Evolutionary conservation across 441 rosid species (phyloP).

Genomic region (Pelargonium myrrhifolium): DNA sequence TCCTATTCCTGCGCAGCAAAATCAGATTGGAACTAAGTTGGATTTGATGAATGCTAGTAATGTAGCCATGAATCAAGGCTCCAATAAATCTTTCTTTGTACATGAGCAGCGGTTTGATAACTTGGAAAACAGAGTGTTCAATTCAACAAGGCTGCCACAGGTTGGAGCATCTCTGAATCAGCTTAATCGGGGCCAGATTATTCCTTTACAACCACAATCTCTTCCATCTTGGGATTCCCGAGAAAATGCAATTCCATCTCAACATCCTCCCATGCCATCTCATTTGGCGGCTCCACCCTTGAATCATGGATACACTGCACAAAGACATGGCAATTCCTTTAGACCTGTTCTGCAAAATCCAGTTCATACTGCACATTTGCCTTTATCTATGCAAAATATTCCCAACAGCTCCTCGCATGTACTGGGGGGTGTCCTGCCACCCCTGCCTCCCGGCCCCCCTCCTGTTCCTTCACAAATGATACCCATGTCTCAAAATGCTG

Average conservation of each 20-base stretch:
- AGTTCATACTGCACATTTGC: constrained; percentile 27
- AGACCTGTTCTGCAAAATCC: constrained; percentile 31
- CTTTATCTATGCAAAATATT: constrained; percentile 42
- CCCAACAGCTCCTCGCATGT: constrained; percentile 28
- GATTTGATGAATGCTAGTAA: constrained; percentile 22
- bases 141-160: constrained; percentile 4
- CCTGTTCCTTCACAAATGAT: constrained; percentile 39
- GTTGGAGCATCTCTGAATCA: constrained; percentile 27
- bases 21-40: constrained; percentile 44
- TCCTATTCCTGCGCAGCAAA: neutral
- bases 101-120: constrained; percentile 28
- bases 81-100: neutral
- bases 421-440: constrained; percentile 41
- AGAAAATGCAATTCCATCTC: constrained; percentile 34
- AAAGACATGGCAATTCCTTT: constrained; percentile 27
- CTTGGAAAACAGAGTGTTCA: constrained; percentile 34
- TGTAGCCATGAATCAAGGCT: constrained; percentile 22
- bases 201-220: constrained; percentile 40
- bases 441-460: constrained; percentile 53
- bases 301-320: constrained; percentile 45
- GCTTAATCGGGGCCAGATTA: constrained; percentile 39
- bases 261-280: constrained; percentile 35
- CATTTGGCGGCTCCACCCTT: constrained; percentile 31
- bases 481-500: constrained; percentile 39
- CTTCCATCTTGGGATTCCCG: constrained; percentile 33